Evolutionary conservation across 306 rosid genomes (phyloP), one percentile per base, ranked within the genome.

Genomic region (Boehmeria nivea): DNA sequence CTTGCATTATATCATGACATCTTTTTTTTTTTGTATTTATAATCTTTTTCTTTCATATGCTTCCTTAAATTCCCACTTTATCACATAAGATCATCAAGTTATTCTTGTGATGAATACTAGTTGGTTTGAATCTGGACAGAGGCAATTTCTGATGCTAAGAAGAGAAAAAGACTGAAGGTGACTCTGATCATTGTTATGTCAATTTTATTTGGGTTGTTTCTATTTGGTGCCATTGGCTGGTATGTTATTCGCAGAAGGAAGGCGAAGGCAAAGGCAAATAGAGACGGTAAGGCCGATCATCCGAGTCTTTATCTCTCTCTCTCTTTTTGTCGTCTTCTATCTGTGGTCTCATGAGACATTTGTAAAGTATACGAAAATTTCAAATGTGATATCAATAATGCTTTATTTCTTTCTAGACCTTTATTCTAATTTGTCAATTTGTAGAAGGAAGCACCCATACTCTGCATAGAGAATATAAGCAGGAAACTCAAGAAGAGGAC

Each of bases 101-200:
- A 16, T 17, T 45, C 8, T 16, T 45, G 5, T 6, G 9, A 31
- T 31, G 9, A 10, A 31, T 31, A 4, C 36, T 4, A 1, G 36
- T 31, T 31, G n/a, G n/a, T n/a, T 10, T 31, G 36, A 31, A 31
- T 31, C 9, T 31, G 36, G 9, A 31, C 36, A 20, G 51, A 20
- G 51, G 51, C 24, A 45, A 45, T 16, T 45, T 50, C 68, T 39
- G 58, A 54, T 55, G 58, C 63, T 6, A 68, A 62, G 74, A 69
- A 25, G 64, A 55, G 34, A 38, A 69, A 10, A 34, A 27, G 12
- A 45, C 51, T 53, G 62, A 69, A 20, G 49, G 10, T 26, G 53
- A 10, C 59, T 37, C 46, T 38, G 39, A 19, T 7, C 20, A 48
- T 23, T n/a, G 19, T 47, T 6, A 1, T 54, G 5, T 44, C 50